Base-by-base conservation (phyloP, 176 grass and related monocot genomes). In the Olyra latifolia region DNA sequence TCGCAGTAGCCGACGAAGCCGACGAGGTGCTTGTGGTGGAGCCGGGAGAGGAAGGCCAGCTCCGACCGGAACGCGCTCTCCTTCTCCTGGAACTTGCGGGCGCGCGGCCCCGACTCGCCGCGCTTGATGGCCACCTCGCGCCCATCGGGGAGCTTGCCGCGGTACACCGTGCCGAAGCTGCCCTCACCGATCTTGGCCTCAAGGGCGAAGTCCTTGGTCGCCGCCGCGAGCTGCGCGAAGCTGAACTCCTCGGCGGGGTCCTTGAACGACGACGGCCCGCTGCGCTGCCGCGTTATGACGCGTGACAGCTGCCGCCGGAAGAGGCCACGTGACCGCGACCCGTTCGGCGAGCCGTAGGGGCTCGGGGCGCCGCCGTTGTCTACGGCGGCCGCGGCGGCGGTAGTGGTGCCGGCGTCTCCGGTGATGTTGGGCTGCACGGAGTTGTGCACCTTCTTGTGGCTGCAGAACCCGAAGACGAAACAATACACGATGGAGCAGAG, bases 1-100 rank as follows among this genome's bases (percentile, higher is more conserved):
- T 91, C 86, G 86, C 97, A 99, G 83, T 93, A 99, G 0, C 97
- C 97, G 0, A 96, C 83, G 5, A 96, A 79, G 4, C 88, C 83
- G 9, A 95, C 97, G 49, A 99, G 87, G 87, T 99, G 97, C 72
- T 96, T 99, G 91, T 99, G 97, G 82, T 99, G 93, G 62, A 95
- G 90, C 0, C 97, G 90, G 1, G 93, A 99, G 7, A 95, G 88
- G 61, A 99, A 95, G 8, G 74, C 93, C 9, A 99, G 90, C 82
- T 99, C 97, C 52, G 97, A 99, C 32, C 87, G 90, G 84, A 99
- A 99, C 15, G 93, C 97, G 77, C 86, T 93, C 84, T 99, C 97
- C 86, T 95, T 95, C 62, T 95, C 92, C 82, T 95, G 92, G 79
- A 87, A 87, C 84, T 49, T 78, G 43, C 88, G 85, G 48, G 82